Percentiles rank a stretch among this genome's conserved stretches.
These are phyloP conservation scores for Sergeia podlipaevii DNA, from an alignment of 208 protist genomes.

Conservation along the genomic window DNA sequence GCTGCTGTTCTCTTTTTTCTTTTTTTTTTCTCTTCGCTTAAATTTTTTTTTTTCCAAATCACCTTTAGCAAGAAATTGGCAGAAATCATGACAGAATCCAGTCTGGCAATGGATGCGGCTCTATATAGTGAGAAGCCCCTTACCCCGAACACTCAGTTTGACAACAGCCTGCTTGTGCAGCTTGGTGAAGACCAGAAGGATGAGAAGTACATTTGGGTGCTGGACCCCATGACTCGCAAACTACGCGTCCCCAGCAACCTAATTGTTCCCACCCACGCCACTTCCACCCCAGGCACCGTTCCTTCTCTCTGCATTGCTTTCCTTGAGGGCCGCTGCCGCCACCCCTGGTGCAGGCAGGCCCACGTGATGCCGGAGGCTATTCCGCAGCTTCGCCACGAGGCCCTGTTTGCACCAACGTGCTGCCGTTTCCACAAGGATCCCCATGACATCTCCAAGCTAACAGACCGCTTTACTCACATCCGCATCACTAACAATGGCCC, in stretches of 20 bases:
- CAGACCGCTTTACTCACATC: constrained; percentile 58
- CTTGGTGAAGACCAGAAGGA: constrained; percentile 32
- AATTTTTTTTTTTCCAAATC: constrained; percentile 12
- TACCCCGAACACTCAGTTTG: no score
- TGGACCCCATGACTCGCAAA: constrained; percentile 85
- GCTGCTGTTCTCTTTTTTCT: constrained; percentile 8
- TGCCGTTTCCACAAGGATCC: constrained; percentile 80
- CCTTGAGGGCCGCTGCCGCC: constrained; percentile 81
- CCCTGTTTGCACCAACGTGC: constrained; percentile 80
- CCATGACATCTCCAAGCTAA: constrained; percentile 68
- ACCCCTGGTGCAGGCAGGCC: constrained; percentile 86
- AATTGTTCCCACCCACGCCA: constrained; percentile 78
- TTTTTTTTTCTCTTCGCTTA: constrained; percentile 1
- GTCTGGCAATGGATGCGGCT: no score
- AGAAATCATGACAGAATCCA: no score
- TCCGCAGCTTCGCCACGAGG: constrained; percentile 77
- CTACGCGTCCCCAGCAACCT: constrained; percentile 73
- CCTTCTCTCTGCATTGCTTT: constrained; percentile 86
- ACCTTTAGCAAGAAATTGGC: no score
- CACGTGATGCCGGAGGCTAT: constrained; percentile 73
- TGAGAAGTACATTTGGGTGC: constrained; percentile 85
- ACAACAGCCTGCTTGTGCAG: no score
- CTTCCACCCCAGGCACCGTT: constrained; percentile 72
- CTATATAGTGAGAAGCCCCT: neutral
- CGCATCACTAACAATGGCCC: constrained; percentile 57